A percentile compares a stretch with the other conserved stretches of the same genome.
These are phyloP conservation scores for Plenodomus lindquistii DNA, from an alignment of 2,329 filamentous ascomycete genomes.

Conservation along the genomic window DNA sequence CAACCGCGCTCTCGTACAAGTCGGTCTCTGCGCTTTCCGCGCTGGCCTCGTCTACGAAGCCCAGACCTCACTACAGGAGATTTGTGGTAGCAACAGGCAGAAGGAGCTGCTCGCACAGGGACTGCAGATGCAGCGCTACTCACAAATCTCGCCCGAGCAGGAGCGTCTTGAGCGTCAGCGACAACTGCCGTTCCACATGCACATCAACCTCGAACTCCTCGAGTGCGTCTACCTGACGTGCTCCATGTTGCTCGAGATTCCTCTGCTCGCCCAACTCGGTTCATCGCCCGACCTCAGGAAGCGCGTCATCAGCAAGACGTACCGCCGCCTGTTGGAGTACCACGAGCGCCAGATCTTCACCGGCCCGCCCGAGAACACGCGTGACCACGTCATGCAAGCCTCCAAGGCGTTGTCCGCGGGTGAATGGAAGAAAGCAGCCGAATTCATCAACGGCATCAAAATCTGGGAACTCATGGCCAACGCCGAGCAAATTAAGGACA, in stretches of 20 bases:
- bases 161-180: constrained; percentile 96
- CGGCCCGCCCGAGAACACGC: constrained; percentile 96
- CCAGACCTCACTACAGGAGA: constrained; percentile 96
- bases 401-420: constrained; percentile 95
- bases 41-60: constrained; percentile 96
- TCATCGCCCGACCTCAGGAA: constrained; percentile 97
- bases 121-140: constrained; percentile 97
- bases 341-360: constrained; percentile 99
- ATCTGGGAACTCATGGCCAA: constrained; percentile 99
- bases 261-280: constrained; percentile 92
- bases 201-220: constrained; percentile 97
- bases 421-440: constrained; percentile 96
- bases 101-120: constrained; percentile 98
- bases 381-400: constrained; percentile 98
- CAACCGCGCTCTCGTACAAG: constrained; percentile 96
- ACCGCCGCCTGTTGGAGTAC: constrained; percentile 98
- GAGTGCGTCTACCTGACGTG: constrained; percentile 99
- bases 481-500: constrained; percentile 88
- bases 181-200: constrained; percentile 99
- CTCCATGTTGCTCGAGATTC: constrained; percentile 99
- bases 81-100: constrained; percentile 94
- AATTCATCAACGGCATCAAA: constrained; percentile 97
- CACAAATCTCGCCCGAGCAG: constrained; percentile 94
- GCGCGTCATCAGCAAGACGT: constrained; percentile 98
- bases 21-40: constrained; percentile 97